Conservation (phyloP, 108 stramenopile genomes). For the Cyclotella cryptica region DNA sequence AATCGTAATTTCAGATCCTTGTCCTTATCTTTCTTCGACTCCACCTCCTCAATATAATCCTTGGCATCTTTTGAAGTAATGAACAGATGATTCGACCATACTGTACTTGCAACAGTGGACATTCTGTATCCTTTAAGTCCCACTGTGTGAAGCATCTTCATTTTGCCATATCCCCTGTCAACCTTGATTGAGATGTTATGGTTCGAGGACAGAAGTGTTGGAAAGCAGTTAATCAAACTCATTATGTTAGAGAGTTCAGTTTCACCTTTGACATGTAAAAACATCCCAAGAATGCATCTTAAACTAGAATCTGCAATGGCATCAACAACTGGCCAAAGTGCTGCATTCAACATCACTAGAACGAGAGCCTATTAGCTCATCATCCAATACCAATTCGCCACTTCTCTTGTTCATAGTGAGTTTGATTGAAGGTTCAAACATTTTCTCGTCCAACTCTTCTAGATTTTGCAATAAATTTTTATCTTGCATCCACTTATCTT, state of each 20-base stretch:
- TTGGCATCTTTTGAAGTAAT: slow-evolving; percentile 1
- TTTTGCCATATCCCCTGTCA: neutral
- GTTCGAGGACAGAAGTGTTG: neutral
- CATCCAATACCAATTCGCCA: neutral
- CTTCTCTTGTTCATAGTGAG: neutral
- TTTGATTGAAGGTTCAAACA: neutral
- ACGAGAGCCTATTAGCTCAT: neutral
- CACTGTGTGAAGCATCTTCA: neutral
- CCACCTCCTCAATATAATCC: neutral
- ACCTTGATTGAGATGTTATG: neutral
- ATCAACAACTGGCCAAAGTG: neutral
- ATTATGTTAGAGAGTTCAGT: neutral
- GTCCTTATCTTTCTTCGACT: neutral
- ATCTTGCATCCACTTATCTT: neutral
- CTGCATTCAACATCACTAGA: neutral
- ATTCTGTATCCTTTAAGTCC: neutral
- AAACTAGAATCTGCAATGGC: neutral
- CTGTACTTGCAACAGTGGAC: slow-evolving; percentile 1
- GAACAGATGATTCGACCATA: neutral
- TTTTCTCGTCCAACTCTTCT: neutral
- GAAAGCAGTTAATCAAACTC: neutral
- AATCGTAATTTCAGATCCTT: neutral
- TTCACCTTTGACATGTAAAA: neutral
- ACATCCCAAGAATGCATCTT: neutral
- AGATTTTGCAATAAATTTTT: neutral